Base-by-base conservation (phyloP, 129 eudicot species). In the Dittrichia graveolens region DNA sequence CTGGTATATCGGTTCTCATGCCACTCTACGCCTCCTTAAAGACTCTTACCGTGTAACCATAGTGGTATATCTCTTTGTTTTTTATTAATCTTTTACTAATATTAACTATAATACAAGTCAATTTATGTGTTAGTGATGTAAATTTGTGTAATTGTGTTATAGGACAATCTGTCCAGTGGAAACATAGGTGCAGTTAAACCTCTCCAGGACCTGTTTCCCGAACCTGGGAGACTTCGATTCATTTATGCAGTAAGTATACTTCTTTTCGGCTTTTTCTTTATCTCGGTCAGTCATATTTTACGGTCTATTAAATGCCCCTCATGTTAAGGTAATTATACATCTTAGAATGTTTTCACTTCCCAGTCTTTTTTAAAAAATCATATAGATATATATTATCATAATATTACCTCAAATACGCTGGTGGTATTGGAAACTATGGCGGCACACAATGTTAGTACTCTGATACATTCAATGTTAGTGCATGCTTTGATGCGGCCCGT, bases 1-100 rank as follows among this genome's bases (percentile, higher is more conserved):
- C 95, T 73, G 97, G 97, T 91, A 88, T 78, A 91, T 91, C 71
- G 97, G 97, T 57, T 91, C 97, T 8, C 97, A 91, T 71, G 97
- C 97, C 67, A 78, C 89, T 48, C 67, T 88, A 73, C 83, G 92
- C 55, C 97, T 91, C 64, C 76, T 91, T n/a, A 85, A 85, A 78
- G 95, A 91, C 44, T 70, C 80, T 13, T 87, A 85, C 37, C 97
- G 97, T 24, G 95, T 91, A 73, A 88, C 97, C 15, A 82, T 91
- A 81, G 90, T 91, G 97, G 95, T 88, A 88, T 53, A 10, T 60
- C 44, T 5, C 5, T 6, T 5, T 4, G 10, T 2, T 31, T 64
- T 9, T 63, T 14, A 3, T n/a, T n/a, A 57, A 45, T 62, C 15
- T 44, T 19, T n/a, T 10, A 45, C 14, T 45, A 13, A 18, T 76